Percentiles rank a stretch among this genome's conserved stretches.
phyloP scores from a whole-genome alignment of 2,329 filamentous ascomycete genomes.

The Aspergillus fumigatus region DNA sequence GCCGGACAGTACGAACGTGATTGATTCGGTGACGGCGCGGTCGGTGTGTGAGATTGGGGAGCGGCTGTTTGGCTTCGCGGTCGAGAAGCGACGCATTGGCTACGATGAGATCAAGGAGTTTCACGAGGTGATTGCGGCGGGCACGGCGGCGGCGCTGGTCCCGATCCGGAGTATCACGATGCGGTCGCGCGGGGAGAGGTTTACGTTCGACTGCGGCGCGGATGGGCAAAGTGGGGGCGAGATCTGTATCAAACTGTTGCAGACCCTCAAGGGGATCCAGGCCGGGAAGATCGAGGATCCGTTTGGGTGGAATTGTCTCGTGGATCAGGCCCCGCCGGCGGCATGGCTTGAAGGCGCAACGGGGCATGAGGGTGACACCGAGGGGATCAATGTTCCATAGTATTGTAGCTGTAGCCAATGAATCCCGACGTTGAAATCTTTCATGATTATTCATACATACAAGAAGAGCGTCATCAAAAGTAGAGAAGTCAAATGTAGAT shows the following conservation, averaged over 20 bases:
- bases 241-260: conserved; percentile 66
- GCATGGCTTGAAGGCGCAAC: conserved; percentile 25
- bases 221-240: conserved; percentile 54
- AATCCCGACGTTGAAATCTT: no score
- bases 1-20: conserved; percentile 83
- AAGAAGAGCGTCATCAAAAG: background rate
- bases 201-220: conserved; percentile 47
- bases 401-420: background rate
- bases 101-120: conserved; percentile 62
- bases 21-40: conserved; percentile 79
- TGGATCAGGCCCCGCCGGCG: conserved; percentile 28
- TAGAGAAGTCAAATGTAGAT: no score
- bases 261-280: conserved; percentile 79
- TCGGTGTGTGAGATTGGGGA: conserved; percentile 69
- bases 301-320: conserved; percentile 63
- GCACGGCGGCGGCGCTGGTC: conserved; percentile 85
- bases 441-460: no score
- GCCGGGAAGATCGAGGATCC: conserved; percentile 70
- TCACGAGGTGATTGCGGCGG: conserved; percentile 81
- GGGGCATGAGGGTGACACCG: conserved; percentile 10
- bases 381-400: conserved; percentile 27
- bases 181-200: conserved; percentile 52
- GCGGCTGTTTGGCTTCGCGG: conserved; percentile 73
- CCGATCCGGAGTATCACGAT: conserved; percentile 89
- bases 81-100: conserved; percentile 64